Conservation (phyloP, 495 filamentous ascomycete genomes). For the Recurvomyces mirabilis region DNA sequence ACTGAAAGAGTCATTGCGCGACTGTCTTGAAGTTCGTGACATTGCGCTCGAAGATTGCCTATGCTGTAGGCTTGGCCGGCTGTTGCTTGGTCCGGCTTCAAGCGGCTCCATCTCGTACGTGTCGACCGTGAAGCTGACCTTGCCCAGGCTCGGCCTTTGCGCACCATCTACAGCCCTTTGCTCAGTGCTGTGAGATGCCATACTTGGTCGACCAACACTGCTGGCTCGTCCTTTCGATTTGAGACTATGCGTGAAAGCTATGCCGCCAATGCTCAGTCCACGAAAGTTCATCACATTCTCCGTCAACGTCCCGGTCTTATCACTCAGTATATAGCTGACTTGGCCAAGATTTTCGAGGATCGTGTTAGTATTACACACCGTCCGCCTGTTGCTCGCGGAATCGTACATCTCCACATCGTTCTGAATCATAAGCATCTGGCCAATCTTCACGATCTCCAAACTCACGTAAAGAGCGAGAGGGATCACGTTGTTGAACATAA, state of each 20-base stretch:
- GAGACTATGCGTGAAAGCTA: slow-evolving; percentile 63
- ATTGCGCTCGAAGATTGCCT: not conserved
- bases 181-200: slow-evolving; percentile 36
- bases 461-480: slow-evolving; percentile 91
- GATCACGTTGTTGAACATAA: slow-evolving; percentile 93
- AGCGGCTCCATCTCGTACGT: slow-evolving; percentile 26
- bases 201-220: not conserved
- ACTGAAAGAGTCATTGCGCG: slow-evolving; percentile 36
- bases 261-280: slow-evolving; percentile 76
- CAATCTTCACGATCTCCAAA: slow-evolving; percentile 88
- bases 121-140: not conserved
- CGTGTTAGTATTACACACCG: slow-evolving; percentile 85
- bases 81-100: slow-evolving; percentile 35
- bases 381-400: slow-evolving; percentile 67
- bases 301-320: slow-evolving; percentile 88
- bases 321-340: slow-evolving; percentile 75
- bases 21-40: not conserved
- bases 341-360: slow-evolving; percentile 88
- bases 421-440: slow-evolving; percentile 67
- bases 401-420: slow-evolving; percentile 88
- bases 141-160: not conserved
- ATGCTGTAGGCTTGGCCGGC: slow-evolving; percentile 1
- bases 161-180: not conserved
- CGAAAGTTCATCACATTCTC: slow-evolving; percentile 86
- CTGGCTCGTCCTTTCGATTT: not conserved